phyloP scores from a whole-genome alignment of 208 protist species.

The Naegleria lovaniensis region DNA sequence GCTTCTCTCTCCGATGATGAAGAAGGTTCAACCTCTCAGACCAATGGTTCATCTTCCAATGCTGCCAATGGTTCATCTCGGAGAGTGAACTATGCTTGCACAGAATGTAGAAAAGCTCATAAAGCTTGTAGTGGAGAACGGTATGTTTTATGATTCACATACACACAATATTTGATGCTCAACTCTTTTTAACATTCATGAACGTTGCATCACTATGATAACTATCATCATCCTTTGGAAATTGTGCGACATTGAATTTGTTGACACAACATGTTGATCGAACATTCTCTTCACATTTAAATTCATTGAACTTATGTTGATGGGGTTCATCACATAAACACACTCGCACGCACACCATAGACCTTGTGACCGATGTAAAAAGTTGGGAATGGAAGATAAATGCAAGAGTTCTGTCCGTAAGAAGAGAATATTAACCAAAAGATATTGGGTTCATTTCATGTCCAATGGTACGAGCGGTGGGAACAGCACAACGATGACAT shows the following conservation, averaged over 20 bases:
- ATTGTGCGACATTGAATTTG: no score
- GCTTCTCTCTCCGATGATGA: neutral
- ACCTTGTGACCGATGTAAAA: conserved; percentile 21
- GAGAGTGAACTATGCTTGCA: conserved; percentile 15
- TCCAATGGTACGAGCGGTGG: neutral
- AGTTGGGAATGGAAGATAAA: neutral
- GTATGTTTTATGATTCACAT: neutral
- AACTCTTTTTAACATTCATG: no score
- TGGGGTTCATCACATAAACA: no score
- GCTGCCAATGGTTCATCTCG: neutral
- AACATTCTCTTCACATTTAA: no score
- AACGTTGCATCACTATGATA: no score
- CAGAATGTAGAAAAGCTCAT: conserved; percentile 22
- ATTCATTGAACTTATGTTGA: no score
- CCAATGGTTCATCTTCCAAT: neutral
- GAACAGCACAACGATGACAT: neutral
- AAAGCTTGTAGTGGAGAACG: conserved; percentile 16
- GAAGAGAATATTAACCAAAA: neutral
- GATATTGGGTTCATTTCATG: neutral
- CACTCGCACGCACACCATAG: no score
- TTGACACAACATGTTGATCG: no score
- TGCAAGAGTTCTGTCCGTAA: neutral
- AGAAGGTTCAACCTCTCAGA: neutral
- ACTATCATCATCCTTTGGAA: no score
- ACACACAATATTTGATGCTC: no score